Base-by-base conservation (phyloP, 1,284 basidiomycete species). In the Amylostereum areolatum region DNA sequence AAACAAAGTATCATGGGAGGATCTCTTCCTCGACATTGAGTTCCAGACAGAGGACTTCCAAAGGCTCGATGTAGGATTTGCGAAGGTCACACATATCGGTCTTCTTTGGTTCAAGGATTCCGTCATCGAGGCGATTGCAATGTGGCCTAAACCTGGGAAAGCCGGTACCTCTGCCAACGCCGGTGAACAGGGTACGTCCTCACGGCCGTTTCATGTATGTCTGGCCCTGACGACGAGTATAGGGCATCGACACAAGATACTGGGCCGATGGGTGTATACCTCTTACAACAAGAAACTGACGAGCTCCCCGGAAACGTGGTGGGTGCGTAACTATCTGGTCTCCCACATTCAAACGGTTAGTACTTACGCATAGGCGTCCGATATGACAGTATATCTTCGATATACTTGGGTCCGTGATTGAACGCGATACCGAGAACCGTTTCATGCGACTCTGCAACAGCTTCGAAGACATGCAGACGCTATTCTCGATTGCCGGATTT, bases 391-490 rank as follows among this genome's bases (percentile, higher is more conserved):
- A 47, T 41, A 11, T 50, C 39, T 30, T 49, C 10, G 45, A 50
- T 25, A 24, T 34, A 8, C n/a, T 50, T 8, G 7, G 43, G 2
- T 56, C 56, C 5, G 49, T 50, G 18, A 48, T 47, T 0, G 18
- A 18, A 18, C 18, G 18, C 18, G 47, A 66, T 28, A 52, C 60
- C 9, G 64, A 67, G 51, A 63, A 66, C 49, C 62, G 63, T 1
- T 61, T 66, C 34, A 59, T 66, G 30, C 57, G 63, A 2, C 48
- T 67, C 0, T 68, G 64, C 52, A 62, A 61, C 49, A 61, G 51
- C 46, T 65, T 60, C 35, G 60, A 65, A 4, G 66, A 67, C 35
- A 39, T 68, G 39, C 35, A 64, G 18, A 48, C 52, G 4, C 63
- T 62, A 42, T 53, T 68, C n/a, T 58, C 62, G 1, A 55, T 66